phyloP scores from a whole-genome alignment of 192 early-diverging fungal species.

The Coemansia sp. region DNA sequence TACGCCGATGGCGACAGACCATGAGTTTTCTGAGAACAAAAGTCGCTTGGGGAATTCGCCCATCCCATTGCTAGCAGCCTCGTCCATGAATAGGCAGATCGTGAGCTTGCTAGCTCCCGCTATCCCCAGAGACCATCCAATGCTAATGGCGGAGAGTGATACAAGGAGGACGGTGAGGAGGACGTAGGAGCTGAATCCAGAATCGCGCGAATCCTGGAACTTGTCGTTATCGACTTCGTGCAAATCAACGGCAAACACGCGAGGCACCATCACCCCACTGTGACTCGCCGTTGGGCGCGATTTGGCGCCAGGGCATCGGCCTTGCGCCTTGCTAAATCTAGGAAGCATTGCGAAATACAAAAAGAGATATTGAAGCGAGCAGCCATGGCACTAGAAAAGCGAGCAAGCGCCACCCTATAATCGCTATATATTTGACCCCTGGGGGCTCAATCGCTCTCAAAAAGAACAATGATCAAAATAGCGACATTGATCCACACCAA shows the following conservation, averaged over 20 bases:
- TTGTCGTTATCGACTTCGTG: constrained; percentile 42
- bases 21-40: constrained; percentile 31
- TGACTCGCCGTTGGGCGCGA: background rate
- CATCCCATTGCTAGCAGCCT: background rate
- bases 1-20: constrained; percentile 55
- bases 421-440: background rate
- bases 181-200: constrained; percentile 47
- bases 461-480: background rate
- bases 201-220: constrained; percentile 48
- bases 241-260: constrained; percentile 43
- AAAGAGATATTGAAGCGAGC: background rate
- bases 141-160: constrained; percentile 39
- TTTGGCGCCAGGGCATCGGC: constrained; percentile 1
- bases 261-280: constrained; percentile 12
- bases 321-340: constrained; percentile 5
- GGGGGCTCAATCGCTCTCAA: too few relatives aligned
- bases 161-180: constrained; percentile 32
- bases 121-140: constrained; percentile 41
- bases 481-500: background rate
- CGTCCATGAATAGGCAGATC: constrained; percentile 29
- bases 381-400: background rate
- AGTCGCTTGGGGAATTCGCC: constrained; percentile 32
- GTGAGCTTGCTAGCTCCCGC: constrained; percentile 38
- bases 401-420: too few relatives aligned
- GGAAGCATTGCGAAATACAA: background rate